phyloP scores from a whole-genome alignment of 139 green algal genomes.

The Micromonas commoda region DNA sequence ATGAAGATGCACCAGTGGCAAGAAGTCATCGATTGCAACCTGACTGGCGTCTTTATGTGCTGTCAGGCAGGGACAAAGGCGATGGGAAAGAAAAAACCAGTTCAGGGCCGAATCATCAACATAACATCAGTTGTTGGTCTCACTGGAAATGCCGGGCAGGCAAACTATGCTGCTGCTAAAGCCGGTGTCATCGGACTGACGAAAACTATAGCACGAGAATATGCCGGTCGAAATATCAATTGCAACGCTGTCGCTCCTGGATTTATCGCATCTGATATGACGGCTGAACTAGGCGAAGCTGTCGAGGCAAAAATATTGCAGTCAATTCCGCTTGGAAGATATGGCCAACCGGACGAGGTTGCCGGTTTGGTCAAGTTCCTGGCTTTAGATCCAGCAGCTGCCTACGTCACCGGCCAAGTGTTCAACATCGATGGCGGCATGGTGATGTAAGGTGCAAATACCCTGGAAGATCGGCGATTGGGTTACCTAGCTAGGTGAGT shows the following conservation, averaged over 20 bases:
- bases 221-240: constrained; percentile 44
- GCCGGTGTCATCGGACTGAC: constrained; percentile 47
- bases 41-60: constrained; percentile 65
- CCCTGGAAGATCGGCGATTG: no score
- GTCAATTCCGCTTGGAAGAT: constrained; percentile 44
- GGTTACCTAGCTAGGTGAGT: no score
- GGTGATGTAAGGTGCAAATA: constrained; percentile 78
- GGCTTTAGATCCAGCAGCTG: constrained; percentile 76
- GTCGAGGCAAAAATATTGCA: constrained; percentile 49
- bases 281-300: constrained; percentile 37
- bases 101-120: constrained; percentile 88
- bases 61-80: constrained; percentile 37
- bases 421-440: constrained; percentile 86
- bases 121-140: constrained; percentile 93
- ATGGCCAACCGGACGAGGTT: constrained; percentile 48
- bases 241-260: constrained; percentile 51
- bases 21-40: constrained; percentile 95
- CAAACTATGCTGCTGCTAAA: constrained; percentile 47
- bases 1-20: constrained; percentile 98
- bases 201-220: constrained; percentile 47
- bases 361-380: constrained; percentile 54
- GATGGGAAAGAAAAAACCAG: constrained; percentile 30
- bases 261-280: constrained; percentile 58
- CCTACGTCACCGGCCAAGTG: constrained; percentile 95
- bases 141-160: constrained; percentile 85